Evolutionary conservation across 805 yeast species (phyloP).

Genomic region (Pichia occidentalis): DNA sequence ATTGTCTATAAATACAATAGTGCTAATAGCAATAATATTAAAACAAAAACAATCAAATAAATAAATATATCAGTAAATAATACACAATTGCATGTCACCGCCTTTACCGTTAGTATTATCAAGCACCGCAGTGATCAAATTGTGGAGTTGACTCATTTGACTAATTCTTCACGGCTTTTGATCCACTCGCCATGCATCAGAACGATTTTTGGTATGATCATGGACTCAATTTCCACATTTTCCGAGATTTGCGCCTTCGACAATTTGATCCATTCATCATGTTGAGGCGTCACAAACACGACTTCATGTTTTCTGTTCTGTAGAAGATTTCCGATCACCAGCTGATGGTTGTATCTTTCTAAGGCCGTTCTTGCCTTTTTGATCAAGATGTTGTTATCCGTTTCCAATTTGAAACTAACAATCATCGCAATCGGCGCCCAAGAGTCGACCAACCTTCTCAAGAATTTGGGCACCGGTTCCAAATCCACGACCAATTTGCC

Average conservation of each 20-base stretch:
- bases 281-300: slow-evolving; percentile 62
- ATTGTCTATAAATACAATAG: too few relatives aligned
- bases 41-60: too few relatives aligned
- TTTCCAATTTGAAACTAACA: slow-evolving; percentile 88
- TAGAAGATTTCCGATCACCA: slow-evolving; percentile 88
- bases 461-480: slow-evolving; percentile 94
- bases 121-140: too few relatives aligned
- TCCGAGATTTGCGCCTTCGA: slow-evolving; percentile 33
- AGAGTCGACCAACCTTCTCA: slow-evolving; percentile 76
- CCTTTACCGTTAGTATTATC: too few relatives aligned
- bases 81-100: background rate
- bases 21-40: background rate
- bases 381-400: slow-evolving; percentile 66
- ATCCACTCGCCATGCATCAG: slow-evolving; percentile 62
- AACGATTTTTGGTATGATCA: slow-evolving; percentile 74
- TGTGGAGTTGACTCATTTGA: slow-evolving; percentile 17
- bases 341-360: slow-evolving; percentile 80
- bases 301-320: slow-evolving; percentile 87
- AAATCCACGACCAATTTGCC: slow-evolving; percentile 79
- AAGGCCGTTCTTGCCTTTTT: slow-evolving; percentile 75
- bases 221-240: slow-evolving; percentile 61
- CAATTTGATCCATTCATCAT: slow-evolving; percentile 46
- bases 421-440: slow-evolving; percentile 98
- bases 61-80: background rate
- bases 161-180: slow-evolving; percentile 22